A percentile compares a stretch with the other conserved stretches of the same genome.
Evolutionary conservation across 805 yeast genomes (phyloP).

Genomic region (Nakazawaea wyomingensis): DNA sequence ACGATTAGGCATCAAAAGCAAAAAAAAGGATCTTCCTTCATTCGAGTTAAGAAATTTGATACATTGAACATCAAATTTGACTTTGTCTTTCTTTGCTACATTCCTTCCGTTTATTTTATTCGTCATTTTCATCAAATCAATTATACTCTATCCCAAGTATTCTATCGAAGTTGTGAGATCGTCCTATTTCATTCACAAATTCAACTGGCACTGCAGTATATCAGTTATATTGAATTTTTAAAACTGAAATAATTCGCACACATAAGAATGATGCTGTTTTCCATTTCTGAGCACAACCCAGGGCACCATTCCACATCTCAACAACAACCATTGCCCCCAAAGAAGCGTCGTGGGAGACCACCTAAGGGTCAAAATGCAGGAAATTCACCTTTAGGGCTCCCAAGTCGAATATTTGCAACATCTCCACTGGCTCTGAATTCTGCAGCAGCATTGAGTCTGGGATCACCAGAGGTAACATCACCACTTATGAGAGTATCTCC

Average conservation of each 20-base stretch:
- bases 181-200: no score
- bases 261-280: conserved; percentile 6
- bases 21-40: neutral
- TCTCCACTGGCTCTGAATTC: conserved; percentile 14
- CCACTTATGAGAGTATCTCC: conserved; percentile 22
- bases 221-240: no score
- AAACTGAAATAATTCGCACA: neutral
- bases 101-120: no score
- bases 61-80: no score
- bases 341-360: conserved; percentile 15
- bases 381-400: conserved; percentile 1
- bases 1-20: neutral
- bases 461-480: conserved; percentile 17
- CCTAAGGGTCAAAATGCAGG: conserved; percentile 13
- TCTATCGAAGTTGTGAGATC: no score
- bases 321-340: conserved; percentile 10
- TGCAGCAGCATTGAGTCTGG: conserved; percentile 15
- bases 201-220: no score
- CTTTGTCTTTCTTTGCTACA: no score
- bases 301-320: neutral
- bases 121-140: no score
- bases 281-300: neutral
- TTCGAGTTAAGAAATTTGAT: neutral
- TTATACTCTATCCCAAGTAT: no score
- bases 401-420: conserved; percentile 9